Evolutionary conservation across 805 yeast species (phyloP).

Genomic region (Scheffersomyces ergatensis): DNA sequence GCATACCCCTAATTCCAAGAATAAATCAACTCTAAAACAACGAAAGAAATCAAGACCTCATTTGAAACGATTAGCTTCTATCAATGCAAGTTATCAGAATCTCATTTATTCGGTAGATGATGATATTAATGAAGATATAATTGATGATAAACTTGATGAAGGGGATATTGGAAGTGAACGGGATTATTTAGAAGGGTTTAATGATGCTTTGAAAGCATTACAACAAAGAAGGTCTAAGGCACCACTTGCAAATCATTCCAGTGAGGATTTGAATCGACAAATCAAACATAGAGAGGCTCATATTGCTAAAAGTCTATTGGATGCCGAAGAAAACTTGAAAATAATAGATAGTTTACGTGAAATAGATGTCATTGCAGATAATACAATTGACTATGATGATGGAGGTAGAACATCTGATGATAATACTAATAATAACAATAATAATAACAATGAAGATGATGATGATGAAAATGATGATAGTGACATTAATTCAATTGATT

Average conservation of each 20-base stretch:
- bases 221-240: slow-evolving; percentile 17
- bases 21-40: background rate
- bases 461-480: slow-evolving; percentile 17
- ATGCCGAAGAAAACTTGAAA: slow-evolving; percentile 20
- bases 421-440: slow-evolving; percentile 22
- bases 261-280: background rate
- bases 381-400: slow-evolving; percentile 10
- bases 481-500: slow-evolving; percentile 23
- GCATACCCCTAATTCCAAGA: background rate
- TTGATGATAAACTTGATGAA: slow-evolving; percentile 56
- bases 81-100: slow-evolving; percentile 14
- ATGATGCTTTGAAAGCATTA: slow-evolving; percentile 59
- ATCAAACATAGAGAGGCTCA: slow-evolving; percentile 7
- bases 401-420: background rate
- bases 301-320: slow-evolving; percentile 12
- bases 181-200: slow-evolving; percentile 65
- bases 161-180: slow-evolving; percentile 17
- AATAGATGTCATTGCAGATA: slow-evolving; percentile 6
- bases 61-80: slow-evolving; percentile 20
- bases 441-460: slow-evolving; percentile 19
- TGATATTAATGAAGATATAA: slow-evolving; percentile 59
- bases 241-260: slow-evolving; percentile 6
- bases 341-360: slow-evolving; percentile 10
- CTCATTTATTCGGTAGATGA: slow-evolving; percentile 77
- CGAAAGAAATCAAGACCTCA: slow-evolving; percentile 21